phyloP scores from a whole-genome alignment of 1,139 yeast genomes.

The Geotrichum armillariae region DNA sequence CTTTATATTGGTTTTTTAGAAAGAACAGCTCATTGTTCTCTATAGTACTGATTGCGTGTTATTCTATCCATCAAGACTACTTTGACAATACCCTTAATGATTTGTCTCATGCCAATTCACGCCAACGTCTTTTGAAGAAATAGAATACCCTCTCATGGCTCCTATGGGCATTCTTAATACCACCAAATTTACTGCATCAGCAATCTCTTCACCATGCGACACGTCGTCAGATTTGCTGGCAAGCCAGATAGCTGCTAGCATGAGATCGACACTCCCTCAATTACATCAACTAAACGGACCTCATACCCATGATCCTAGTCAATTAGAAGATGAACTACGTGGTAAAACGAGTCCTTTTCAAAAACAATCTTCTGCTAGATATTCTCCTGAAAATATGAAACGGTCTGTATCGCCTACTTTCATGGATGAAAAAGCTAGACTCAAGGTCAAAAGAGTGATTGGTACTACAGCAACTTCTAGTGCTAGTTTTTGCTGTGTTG shows the following conservation, averaged over 20 bases:
- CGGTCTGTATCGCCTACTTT: not conserved
- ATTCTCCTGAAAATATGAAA: not conserved
- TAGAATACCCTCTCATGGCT: not conserved
- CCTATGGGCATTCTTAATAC: constrained; percentile 1
- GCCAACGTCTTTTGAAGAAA: not conserved
- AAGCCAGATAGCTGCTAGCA: not conserved
- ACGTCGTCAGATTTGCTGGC: not conserved
- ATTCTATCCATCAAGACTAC: not conserved
- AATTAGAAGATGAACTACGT: not conserved
- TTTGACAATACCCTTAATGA: not conserved
- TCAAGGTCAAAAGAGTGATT: constrained; percentile 34
- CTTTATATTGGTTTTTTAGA: no score
- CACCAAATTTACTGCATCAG: not conserved
- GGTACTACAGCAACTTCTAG: constrained; percentile 46
- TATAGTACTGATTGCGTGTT: not conserved
- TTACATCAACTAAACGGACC: constrained; percentile 4
- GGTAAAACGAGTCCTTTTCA: not conserved
- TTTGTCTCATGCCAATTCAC: not conserved
- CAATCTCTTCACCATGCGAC: not conserved
- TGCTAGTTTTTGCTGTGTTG: constrained; percentile 45
- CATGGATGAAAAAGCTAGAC: constrained; percentile 8
- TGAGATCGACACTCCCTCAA: constrained; percentile 5
- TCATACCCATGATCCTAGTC: not conserved
- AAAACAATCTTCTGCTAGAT: not conserved
- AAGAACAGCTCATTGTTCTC: no score